Evolutionary conservation across 805 yeast species (phyloP), one percentile per base, ranked within the genome.

Genomic region (Saccharomycopsis sp.): DNA sequence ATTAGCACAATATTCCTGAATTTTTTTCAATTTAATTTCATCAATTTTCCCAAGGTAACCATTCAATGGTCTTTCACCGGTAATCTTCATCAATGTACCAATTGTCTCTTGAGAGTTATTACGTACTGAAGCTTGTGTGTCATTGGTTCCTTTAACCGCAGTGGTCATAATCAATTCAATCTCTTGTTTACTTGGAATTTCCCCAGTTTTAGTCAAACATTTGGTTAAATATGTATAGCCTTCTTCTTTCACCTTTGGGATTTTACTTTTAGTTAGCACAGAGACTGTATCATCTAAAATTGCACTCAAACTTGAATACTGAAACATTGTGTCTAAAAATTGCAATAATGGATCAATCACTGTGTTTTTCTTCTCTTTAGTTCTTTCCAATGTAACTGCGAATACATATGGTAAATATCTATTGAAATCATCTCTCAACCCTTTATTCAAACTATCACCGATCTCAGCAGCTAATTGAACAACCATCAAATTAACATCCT

Each of bases 401-500:
- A 86, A 65, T 1, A 85, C 71, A 1, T 70, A 54, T 1, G 66
- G 47, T 36, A 67, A 72, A 59, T 83, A 82, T 49, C 66, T 72
- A 19, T 66, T 70, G 56, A 85, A 86, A 4, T 65, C 67, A 1
- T 59, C 53, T 44, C 79, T 69, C 38, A 93, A 65, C 1, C 95
- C 95, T 24, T 70, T 70, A 1, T 86, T 84, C 27, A 90, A 59
- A 24, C 62, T 61, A 44, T 71, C 76, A 16, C 81, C 64, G 37
- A 83, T 76, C 45, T 77, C 76, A 1, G 95, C 82, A 0, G 96
- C 86, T 24, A 81, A 56, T 13, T 84, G 80, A 0, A 85, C 96
- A 11, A 85, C 95, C 63, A 82, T 88, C 43, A 88, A 72, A 59
- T 93, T 93, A 4, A 89, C 94, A 64, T 93, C 98, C 56, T 79